Percentiles rank a stretch among this genome's conserved stretches.
phyloP scores from a whole-genome alignment of 2,329 filamentous ascomycete species.

The Aureobasidium namibiae region DNA sequence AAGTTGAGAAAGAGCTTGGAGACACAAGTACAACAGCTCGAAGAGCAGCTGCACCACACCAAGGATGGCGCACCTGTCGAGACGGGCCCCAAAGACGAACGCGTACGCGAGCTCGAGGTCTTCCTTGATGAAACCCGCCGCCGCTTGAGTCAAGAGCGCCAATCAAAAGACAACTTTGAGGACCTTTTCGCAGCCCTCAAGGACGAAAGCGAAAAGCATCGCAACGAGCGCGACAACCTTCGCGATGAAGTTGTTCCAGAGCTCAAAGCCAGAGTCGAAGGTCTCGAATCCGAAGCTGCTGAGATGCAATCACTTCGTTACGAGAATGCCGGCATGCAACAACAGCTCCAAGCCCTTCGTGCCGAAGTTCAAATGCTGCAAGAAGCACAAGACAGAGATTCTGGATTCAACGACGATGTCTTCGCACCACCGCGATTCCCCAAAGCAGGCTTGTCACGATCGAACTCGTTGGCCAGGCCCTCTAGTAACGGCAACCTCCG shows the following conservation, averaged over 20 bases:
- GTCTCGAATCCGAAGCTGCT: conserved; percentile 64
- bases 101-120: conserved; percentile 69
- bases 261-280: conserved; percentile 66
- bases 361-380: conserved; percentile 38
- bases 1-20: conserved; percentile 67
- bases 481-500: conserved; percentile 29
- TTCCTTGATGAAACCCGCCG: conserved; percentile 76
- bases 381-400: conserved; percentile 33
- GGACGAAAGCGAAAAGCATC: conserved; percentile 69
- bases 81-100: conserved; percentile 40
- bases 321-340: conserved; percentile 76
- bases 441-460: conserved; percentile 36
- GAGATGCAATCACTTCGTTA: conserved; percentile 68
- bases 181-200: conserved; percentile 79
- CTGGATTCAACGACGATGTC: conserved; percentile 49
- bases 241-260: conserved; percentile 81
- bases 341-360: conserved; percentile 67
- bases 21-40: conserved; percentile 72
- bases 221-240: conserved; percentile 85
- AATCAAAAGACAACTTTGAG: conserved; percentile 87
- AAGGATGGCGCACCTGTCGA: conserved; percentile 19
- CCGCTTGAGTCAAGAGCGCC: conserved; percentile 73
- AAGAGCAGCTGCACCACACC: conserved; percentile 59
- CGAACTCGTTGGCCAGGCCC: conserved; percentile 52
- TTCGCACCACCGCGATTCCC: conserved; percentile 22